Conservation (phyloP, 2,329 filamentous ascomycete species). For the Capronia americana region DNA sequence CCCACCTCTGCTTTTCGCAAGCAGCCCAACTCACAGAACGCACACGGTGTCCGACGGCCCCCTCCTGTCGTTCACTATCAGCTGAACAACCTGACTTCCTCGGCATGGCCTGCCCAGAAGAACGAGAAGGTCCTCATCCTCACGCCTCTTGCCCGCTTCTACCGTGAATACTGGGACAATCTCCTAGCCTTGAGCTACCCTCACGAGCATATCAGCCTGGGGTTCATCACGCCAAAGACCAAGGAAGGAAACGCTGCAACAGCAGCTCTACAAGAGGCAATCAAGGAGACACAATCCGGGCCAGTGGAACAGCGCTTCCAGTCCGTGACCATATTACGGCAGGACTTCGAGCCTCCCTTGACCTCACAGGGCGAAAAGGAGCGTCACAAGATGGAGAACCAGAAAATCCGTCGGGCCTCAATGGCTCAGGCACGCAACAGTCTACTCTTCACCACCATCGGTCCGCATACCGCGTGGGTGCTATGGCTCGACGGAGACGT, state of each 20-base stretch:
- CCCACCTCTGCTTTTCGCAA: conserved; percentile 78
- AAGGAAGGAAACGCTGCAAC: conserved; percentile 90
- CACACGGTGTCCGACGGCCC: conserved; percentile 48
- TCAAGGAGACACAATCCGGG: conserved; percentile 84
- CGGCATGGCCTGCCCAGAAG: conserved; percentile 75
- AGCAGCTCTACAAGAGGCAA: conserved; percentile 78
- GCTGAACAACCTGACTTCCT: conserved; percentile 91
- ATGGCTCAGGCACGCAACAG: conserved; percentile 96
- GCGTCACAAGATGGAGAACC: conserved; percentile 88
- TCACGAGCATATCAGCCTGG: conserved; percentile 91
- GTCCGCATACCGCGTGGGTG: conserved; percentile 91
- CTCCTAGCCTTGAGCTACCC: conserved; percentile 83
- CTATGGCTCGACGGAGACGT: conserved; percentile 95
- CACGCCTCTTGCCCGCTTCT: conserved; percentile 92
- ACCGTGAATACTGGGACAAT: conserved; percentile 95
- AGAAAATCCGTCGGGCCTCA: conserved; percentile 81
- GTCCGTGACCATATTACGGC: conserved; percentile 89
- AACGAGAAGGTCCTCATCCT: conserved; percentile 87
- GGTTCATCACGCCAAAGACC: conserved; percentile 94
- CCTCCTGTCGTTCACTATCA: conserved; percentile 92
- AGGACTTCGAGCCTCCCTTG: conserved; percentile 88
- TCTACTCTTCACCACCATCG: conserved; percentile 91
- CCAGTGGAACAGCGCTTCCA: conserved; percentile 83
- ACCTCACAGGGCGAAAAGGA: conserved; percentile 83
- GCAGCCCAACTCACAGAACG: conserved; percentile 48